These are phyloP conservation scores for Solanum aculeatissimum DNA, from an alignment of 305 asterid genomes.

Conservation along the genomic window DNA sequence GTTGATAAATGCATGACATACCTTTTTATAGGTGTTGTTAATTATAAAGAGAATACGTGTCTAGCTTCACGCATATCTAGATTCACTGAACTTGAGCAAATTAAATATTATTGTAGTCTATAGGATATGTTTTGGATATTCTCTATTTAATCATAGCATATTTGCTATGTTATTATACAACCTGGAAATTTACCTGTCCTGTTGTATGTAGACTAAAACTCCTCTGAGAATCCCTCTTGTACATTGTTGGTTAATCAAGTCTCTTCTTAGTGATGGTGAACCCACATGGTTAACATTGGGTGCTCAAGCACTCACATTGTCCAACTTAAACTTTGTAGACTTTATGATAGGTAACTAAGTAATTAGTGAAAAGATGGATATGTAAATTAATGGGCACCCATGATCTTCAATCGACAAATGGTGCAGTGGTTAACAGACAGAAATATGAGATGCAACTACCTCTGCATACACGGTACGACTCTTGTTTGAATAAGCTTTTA, in stretches of 20 bases:
- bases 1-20: not conserved
- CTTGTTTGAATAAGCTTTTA: not conserved
- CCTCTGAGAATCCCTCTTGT: not conserved
- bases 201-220: not conserved
- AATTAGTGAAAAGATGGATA: not conserved
- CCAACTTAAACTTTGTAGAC: not conserved
- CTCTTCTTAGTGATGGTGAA: not conserved
- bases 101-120: not conserved
- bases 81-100: not conserved
- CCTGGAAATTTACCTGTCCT: not conserved
- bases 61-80: not conserved
- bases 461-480: not conserved
- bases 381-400: not conserved
- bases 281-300: not conserved
- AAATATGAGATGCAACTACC: not conserved
- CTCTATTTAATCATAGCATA: not conserved
- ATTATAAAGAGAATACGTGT: not conserved
- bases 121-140: not conserved
- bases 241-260: not conserved
- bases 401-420: not conserved
- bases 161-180: not conserved
- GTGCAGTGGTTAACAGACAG: not conserved
- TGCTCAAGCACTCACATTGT: not conserved
- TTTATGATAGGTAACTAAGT: not conserved
- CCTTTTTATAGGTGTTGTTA: not conserved